Evolutionary conservation across 2,329 filamentous ascomycete genomes (phyloP).

Genomic region (Trichophyton simii): DNA sequence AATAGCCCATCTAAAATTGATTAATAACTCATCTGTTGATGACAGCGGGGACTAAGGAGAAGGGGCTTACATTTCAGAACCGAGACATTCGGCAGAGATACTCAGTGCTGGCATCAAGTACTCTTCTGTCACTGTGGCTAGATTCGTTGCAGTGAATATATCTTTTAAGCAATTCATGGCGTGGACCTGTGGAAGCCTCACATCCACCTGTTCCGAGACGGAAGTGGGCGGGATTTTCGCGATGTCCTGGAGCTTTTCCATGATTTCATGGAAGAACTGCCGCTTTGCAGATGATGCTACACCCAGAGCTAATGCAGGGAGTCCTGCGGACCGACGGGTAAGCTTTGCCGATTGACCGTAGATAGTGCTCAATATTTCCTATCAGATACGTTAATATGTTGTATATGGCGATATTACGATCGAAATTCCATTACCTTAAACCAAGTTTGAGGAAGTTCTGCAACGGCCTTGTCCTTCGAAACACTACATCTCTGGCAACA

Average conservation of each 20-base stretch:
- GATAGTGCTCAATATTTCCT: constrained; percentile 53
- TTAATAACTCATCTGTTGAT: not conserved
- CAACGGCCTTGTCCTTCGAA: constrained; percentile 35
- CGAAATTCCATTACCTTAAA: constrained; percentile 47
- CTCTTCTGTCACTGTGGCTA: constrained; percentile 59
- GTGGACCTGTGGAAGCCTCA: constrained; percentile 75
- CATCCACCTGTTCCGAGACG: constrained; percentile 27
- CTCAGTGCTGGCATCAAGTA: constrained; percentile 62
- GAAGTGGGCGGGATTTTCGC: constrained; percentile 23
- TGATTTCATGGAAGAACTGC: constrained; percentile 30
- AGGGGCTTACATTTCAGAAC: constrained; percentile 55
- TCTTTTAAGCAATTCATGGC: constrained; percentile 89
- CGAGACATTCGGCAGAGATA: constrained; percentile 68
- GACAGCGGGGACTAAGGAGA: not conserved
- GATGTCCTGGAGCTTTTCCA: constrained; percentile 30
- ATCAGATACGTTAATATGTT: constrained; percentile 13
- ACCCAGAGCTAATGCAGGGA: constrained; percentile 74
- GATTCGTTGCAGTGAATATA: constrained; percentile 69
- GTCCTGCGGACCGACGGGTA: constrained; percentile 80
- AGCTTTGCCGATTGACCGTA: constrained; percentile 61
- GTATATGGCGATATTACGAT: constrained; percentile 4
- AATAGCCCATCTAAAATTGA: constrained; percentile 61
- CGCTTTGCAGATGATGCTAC: constrained; percentile 53
- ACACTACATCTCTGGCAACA: constrained; percentile 59
- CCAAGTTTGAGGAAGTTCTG: constrained; percentile 50